Evolutionary conservation across 805 yeast genomes (phyloP), one percentile per base, ranked within the genome.

Genomic region (Ogataea trehaloabstinens): DNA sequence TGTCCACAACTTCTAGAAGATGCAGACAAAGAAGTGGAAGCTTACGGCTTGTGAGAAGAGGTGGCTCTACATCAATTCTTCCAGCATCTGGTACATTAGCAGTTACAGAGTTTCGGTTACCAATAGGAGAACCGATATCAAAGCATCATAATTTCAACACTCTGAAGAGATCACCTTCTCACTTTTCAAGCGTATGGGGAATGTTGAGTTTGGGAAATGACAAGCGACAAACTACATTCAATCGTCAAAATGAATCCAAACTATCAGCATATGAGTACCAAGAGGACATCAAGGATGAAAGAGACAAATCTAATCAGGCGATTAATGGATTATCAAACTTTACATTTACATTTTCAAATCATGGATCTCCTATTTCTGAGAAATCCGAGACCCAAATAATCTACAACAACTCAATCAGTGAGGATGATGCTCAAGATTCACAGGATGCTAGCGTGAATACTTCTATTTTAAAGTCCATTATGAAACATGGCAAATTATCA

Each of bases 21-120:
- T 34, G 47, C 22, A 40, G 41, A 30, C 39, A 49, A 33, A 37
- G 47, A 20, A 44, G 38, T 4, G 50, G 53, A 13, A 49, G 53
- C 25, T 38, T 49, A 15, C 30, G 44, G 24, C 38, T 49, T 19
- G 37, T 38, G 11, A 44, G 38, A 24, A 38, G 28, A 18, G 34
- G 25, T 13, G 8, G 34, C 8, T 22, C 7, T 16, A 15, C 13
- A 6, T 10, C 33, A 16, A 12, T 7, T 7, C 17, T 7, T n/a
- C 8, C n/a, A 8, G 30, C 8, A 7, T 7, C 17, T 12, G 15
- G 16, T 16, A 11, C 17, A 7, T 7, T 12, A 11, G 30, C n/a
- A 8, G 30, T 11, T 7, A 16, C n/a, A 15, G 30, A 27, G 10
- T 11, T 11, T 8, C 30, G 30, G 15, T 15, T 27, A 15, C 30